Percentiles rank a stretch among this genome's conserved stretches.
Evolutionary conservation across 768 basidiomycete genomes (phyloP).

Genomic region (Tulasnella sp.): DNA sequence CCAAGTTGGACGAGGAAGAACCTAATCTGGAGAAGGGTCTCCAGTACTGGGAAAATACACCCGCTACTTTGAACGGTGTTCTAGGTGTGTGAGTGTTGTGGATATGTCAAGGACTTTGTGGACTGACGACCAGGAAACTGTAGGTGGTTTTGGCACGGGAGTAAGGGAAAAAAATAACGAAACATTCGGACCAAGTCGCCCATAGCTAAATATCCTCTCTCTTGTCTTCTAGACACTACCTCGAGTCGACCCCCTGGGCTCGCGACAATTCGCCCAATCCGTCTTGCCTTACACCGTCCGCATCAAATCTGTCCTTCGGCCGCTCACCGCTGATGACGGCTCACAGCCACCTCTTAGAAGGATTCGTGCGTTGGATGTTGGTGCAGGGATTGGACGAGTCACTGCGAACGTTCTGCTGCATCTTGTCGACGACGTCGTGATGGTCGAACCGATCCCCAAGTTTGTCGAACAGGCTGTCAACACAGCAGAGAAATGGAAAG

Average conservation of each 20-base stretch:
- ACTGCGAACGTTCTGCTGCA: slow-evolving; percentile 87
- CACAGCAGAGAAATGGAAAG: slow-evolving; percentile 60
- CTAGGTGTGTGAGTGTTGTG: slow-evolving; percentile 56
- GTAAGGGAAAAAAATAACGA: slow-evolving; percentile 42
- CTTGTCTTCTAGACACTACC: slow-evolving; percentile 68
- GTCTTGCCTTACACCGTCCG: slow-evolving; percentile 78
- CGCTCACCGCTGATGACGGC: slow-evolving; percentile 44
- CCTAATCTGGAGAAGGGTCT: slow-evolving; percentile 77
- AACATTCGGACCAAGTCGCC: background rate
- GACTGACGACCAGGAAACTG: background rate
- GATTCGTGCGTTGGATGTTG: slow-evolving; percentile 85
- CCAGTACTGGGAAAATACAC: slow-evolving; percentile 81
- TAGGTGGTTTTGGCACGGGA: slow-evolving; percentile 62
- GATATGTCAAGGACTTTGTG: slow-evolving; percentile 45
- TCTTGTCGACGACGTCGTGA: slow-evolving; percentile 82
- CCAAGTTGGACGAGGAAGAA: background rate
- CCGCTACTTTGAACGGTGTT: slow-evolving; percentile 84
- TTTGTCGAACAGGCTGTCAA: slow-evolving; percentile 76
- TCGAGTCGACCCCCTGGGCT: slow-evolving; percentile 86
- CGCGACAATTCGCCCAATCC: slow-evolving; percentile 82
- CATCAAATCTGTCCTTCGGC: slow-evolving; percentile 72
- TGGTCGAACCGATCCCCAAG: slow-evolving; percentile 82
- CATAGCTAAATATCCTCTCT: background rate
- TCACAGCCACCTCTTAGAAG: slow-evolving; percentile 42
- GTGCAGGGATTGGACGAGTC: slow-evolving; percentile 83